Evolutionary conservation across 305 asterid species (phyloP).

Genomic region (Rubia peregrina): DNA sequence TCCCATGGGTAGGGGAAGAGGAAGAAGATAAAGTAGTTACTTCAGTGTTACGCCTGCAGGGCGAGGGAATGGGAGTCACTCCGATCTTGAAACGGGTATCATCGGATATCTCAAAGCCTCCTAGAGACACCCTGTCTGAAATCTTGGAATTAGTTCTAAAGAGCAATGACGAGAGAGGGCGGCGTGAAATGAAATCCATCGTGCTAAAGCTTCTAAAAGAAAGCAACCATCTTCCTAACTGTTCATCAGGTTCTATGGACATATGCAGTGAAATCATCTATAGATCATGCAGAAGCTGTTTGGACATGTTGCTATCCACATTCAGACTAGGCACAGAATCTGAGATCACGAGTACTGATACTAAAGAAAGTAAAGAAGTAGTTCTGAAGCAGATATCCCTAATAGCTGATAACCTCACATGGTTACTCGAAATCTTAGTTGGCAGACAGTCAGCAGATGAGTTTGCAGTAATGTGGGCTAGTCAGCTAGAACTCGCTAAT

Average conservation of each 20-base stretch:
- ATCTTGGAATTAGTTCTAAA: constrained; percentile 66
- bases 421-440: constrained; percentile 78
- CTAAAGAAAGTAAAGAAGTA: constrained; percentile 30
- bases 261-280: constrained; percentile 48
- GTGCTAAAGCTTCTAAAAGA: constrained; percentile 81
- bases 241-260: constrained; percentile 54
- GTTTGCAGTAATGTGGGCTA: constrained; percentile 63
- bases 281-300: constrained; percentile 52
- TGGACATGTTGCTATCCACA: constrained; percentile 43
- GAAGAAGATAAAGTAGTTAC: constrained; percentile 87
- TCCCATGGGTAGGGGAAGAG: constrained; percentile 97
- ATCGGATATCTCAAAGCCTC: constrained; percentile 42
- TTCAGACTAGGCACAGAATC: constrained; percentile 68
- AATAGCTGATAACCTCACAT: constrained; percentile 69
- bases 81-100: constrained; percentile 81
- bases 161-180: constrained; percentile 78
- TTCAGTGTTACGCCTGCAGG: constrained; percentile 50
- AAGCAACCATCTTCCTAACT: constrained; percentile 42
- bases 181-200: constrained; percentile 79
- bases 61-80: constrained; percentile 56
- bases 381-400: constrained; percentile 39
- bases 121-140: constrained; percentile 63
- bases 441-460: constrained; percentile 67
- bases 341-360: constrained; percentile 19
- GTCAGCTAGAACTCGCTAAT: constrained; percentile 53